Percentiles rank a stretch among this genome's conserved stretches.
These are phyloP conservation scores for Erigeron philadelphicus DNA, from an alignment of 140 eudicot species.

Conservation along the genomic window DNA sequence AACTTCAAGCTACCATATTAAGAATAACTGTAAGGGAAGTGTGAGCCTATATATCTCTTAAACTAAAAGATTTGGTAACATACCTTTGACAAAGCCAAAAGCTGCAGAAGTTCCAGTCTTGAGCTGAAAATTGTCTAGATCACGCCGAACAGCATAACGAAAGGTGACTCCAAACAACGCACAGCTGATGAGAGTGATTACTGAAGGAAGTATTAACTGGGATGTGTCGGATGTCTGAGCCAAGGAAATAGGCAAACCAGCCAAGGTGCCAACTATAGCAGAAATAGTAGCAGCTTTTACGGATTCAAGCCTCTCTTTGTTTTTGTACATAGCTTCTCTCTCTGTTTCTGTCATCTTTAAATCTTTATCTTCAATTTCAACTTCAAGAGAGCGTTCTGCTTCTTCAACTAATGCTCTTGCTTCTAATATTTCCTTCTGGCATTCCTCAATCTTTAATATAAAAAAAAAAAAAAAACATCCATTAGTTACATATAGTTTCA, in stretches of 20 bases:
- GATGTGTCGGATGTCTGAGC: slow-evolving; percentile 41
- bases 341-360: slow-evolving; percentile 31
- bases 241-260: slow-evolving; percentile 61
- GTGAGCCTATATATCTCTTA: background rate
- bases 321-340: slow-evolving; percentile 41
- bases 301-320: slow-evolving; percentile 74
- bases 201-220: slow-evolving; percentile 63
- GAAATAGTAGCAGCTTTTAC: slow-evolving; percentile 75
- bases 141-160: slow-evolving; percentile 79
- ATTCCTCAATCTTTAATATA: slow-evolving; percentile 70
- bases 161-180: slow-evolving; percentile 91
- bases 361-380: slow-evolving; percentile 22
- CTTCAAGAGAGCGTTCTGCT: slow-evolving; percentile 57
- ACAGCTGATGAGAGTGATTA: slow-evolving; percentile 68
- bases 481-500: slow-evolving; percentile 21
- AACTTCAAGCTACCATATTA: background rate
- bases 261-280: slow-evolving; percentile 72
- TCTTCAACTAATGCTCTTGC: slow-evolving; percentile 81
- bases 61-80: background rate
- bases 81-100: slow-evolving; percentile 92
- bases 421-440: slow-evolving; percentile 78
- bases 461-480: slow-evolving; percentile 11
- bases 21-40: background rate
- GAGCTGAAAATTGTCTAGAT: slow-evolving; percentile 73
- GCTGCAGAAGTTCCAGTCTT: slow-evolving; percentile 90